These are phyloP conservation scores for Solanum sitiens DNA, from an alignment of 257 asterid genomes.

Conservation along the genomic window DNA sequence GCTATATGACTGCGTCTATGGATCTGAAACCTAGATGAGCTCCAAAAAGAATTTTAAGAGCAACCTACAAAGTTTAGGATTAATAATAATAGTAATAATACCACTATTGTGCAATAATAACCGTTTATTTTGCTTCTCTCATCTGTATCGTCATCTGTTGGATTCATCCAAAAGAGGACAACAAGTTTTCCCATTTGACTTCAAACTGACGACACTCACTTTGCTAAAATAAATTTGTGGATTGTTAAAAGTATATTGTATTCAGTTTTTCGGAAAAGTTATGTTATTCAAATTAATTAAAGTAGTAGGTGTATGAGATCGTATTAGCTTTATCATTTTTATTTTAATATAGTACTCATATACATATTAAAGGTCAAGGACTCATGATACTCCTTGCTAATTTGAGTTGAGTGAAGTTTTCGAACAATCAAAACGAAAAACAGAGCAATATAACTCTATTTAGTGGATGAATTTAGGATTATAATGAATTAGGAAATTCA, in stretches of 20 bases:
- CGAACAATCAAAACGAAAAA: neutral
- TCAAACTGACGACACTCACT: neutral
- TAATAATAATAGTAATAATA: neutral
- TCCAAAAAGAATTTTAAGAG: neutral
- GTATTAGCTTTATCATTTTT: neutral
- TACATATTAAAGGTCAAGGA: neutral
- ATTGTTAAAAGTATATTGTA: neutral
- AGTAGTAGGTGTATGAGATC: neutral
- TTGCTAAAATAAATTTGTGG: neutral
- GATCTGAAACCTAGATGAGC: neutral
- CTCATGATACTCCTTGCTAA: no score
- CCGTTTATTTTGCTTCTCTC: neutral
- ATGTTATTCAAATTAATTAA: neutral
- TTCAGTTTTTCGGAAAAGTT: neutral
- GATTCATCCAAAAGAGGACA: neutral
- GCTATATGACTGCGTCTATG: neutral
- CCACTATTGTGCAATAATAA: neutral
- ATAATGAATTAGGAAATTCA: neutral
- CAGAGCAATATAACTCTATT: neutral
- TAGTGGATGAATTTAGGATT: neutral
- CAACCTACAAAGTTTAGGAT: neutral
- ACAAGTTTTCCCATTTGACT: neutral
- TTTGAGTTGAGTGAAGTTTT: neutral
- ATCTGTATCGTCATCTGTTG: neutral
- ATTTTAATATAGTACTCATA: neutral